Base-by-base conservation (phyloP, 148 eudicot species). In the Polygonum maritimum region DNA sequence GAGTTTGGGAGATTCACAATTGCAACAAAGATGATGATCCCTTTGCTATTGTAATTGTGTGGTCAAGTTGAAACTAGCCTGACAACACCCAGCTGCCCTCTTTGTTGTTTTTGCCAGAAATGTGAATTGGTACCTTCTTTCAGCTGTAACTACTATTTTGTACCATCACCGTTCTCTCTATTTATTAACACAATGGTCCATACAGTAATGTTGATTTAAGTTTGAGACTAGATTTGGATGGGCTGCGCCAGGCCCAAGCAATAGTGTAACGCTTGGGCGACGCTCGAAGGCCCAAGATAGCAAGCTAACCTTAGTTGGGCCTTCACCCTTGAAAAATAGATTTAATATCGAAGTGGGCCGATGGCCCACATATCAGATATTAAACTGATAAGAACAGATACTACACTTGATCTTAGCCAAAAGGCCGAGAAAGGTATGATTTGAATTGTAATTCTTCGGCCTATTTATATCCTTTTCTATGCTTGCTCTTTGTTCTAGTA, bases 341-440 rank as follows among this genome's bases (percentile, higher is more conserved):
- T 52, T 18, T 52, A 52, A 52, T 52, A 18, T 52, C 22, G 8
- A 52, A 52, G 58, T 52, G 22, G 58, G 5, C 58, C 58, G 8
- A 52, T 52, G 58, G 58, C 19, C 58, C 58, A 52, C 58, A 18
- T 52, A 52, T 52, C 58, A 52, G 58, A 73, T 73, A 73, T 73
- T 73, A 60, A n/a, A 51, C 58, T 69, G 76, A 54, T 54, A 19
- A 44, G 11, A 39, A 26, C 44, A 40, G 47, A 74, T 74, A 74
- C 76, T 74, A 74, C 76, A 82, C 84, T 82, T 82, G 79, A 78
- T 82, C 84, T 82, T 82, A 82, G 84, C 84, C 84, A 82, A 82
- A 82, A 82, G 84, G 84, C 84, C 84, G 81, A 82, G 84, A 82
- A 82, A 82, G 81, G 84, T 82, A 82, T 82, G 58, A 4, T 15